These are phyloP conservation scores for Phialophora tarda DNA, from an alignment of 2,329 filamentous ascomycete species.

Conservation along the genomic window DNA sequence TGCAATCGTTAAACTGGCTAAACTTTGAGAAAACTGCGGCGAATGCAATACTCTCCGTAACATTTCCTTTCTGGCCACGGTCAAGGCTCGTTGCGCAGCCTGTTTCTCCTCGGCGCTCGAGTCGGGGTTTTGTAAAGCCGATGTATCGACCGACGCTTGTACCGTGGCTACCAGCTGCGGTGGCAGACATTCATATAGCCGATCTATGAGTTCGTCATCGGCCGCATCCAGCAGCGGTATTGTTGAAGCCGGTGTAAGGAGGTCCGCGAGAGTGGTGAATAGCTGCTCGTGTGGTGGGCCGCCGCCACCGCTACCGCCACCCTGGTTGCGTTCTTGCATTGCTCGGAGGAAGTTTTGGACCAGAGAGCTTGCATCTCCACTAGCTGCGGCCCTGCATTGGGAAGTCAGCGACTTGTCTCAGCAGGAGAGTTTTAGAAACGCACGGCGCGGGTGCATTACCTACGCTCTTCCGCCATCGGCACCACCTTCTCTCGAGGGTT, in stretches of 20 bases:
- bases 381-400: constrained; percentile 60
- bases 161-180: constrained; percentile 77
- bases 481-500: constrained; percentile 86
- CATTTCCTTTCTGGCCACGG: constrained; percentile 78
- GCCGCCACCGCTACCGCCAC: constrained; percentile 50
- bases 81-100: constrained; percentile 75
- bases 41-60: constrained; percentile 82
- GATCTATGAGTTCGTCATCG: constrained; percentile 69
- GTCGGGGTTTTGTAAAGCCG: constrained; percentile 69
- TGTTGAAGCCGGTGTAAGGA: constrained; percentile 78
- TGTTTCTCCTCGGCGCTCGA: constrained; percentile 62
- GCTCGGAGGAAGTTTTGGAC: constrained; percentile 91
- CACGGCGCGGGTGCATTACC: constrained; percentile 62
- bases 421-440: constrained; percentile 3
- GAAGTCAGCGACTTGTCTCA: constrained; percentile 50
- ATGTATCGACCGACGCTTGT: constrained; percentile 67
- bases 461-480: constrained; percentile 99
- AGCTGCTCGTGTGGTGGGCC: constrained; percentile 61
- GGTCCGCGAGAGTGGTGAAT: constrained; percentile 84
- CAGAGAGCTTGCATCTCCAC: constrained; percentile 73
- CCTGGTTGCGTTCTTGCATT: constrained; percentile 63
- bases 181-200: constrained; percentile 78
- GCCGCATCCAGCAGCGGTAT: constrained; percentile 75
- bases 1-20: constrained; percentile 83
- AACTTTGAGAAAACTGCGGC: constrained; percentile 87